Conservation (phyloP, 352 stramenopile genomes). For the Phytophthora citrophthora region DNA sequence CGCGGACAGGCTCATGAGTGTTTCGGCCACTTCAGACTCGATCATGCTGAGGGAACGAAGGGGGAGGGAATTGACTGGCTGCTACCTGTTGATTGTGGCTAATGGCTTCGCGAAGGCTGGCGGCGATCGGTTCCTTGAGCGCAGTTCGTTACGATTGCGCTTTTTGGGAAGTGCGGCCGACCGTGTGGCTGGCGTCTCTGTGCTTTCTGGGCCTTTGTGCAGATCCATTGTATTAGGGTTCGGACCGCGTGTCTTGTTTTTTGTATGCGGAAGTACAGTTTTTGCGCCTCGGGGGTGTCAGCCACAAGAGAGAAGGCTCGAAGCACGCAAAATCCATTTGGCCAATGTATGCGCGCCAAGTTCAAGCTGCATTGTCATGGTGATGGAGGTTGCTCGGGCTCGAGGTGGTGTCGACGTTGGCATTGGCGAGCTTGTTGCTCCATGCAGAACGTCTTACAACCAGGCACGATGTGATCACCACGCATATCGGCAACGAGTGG, state of each 20-base stretch:
- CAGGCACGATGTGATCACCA: neutral
- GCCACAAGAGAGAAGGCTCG: slow-evolving; percentile 14
- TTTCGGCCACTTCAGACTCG: slow-evolving; percentile 77
- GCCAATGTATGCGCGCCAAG: slow-evolving; percentile 23
- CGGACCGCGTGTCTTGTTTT: slow-evolving; percentile 17
- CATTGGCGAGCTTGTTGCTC: neutral
- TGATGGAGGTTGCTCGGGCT: neutral
- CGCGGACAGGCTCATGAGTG: slow-evolving; percentile 82
- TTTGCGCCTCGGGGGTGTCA: slow-evolving; percentile 16
- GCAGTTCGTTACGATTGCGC: slow-evolving; percentile 31
- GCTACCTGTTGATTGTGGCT: slow-evolving; percentile 1
- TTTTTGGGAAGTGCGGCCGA: slow-evolving; percentile 26
- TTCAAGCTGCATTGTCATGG: slow-evolving; percentile 23
- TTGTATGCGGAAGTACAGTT: slow-evolving; percentile 36
- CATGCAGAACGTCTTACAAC: neutral
- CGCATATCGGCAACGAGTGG: slow-evolving; percentile 11
- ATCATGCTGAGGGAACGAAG: slow-evolving; percentile 45
- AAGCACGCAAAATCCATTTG: slow-evolving; percentile 29
- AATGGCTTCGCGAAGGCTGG: slow-evolving; percentile 10
- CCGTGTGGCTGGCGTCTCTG: slow-evolving; percentile 29
- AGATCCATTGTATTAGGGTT: slow-evolving; percentile 21
- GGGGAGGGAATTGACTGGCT: slow-evolving; percentile 10
- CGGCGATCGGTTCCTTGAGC: slow-evolving; percentile 5
- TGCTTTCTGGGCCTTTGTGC: slow-evolving; percentile 9
- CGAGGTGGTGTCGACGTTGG: neutral